Conservation (phyloP, 495 filamentous ascomycete species). For the Podospora comata region DNA sequence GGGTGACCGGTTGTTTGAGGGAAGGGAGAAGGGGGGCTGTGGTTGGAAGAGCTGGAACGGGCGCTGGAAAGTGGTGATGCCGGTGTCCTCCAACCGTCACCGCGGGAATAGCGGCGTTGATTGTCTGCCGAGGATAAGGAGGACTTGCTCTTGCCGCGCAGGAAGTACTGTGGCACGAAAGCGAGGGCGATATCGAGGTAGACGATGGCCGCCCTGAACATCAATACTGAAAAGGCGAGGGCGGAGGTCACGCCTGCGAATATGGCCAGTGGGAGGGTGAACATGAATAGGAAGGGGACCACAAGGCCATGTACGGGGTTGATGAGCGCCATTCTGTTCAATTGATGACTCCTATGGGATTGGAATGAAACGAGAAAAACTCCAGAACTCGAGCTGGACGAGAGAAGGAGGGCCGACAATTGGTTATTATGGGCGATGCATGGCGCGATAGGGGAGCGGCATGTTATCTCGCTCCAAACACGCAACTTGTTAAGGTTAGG, state of each 20-base stretch:
- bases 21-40: conserved; percentile 20
- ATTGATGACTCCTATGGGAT: not conserved
- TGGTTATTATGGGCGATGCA: not conserved
- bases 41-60: conserved; percentile 13
- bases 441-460: not conserved
- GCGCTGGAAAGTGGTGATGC: conserved; percentile 5
- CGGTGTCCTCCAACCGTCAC: conserved; percentile 7
- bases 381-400: not conserved
- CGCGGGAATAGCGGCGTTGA: conserved; percentile 2
- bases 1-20: conserved; percentile 11
- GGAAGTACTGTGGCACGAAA: conserved; percentile 57
- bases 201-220: conserved; percentile 61
- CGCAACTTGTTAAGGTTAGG: not conserved
- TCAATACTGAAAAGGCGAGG: conserved; percentile 62
- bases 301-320: conserved; percentile 52
- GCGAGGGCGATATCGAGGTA: conserved; percentile 66
- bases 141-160: conserved; percentile 28
- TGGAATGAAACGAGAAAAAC: not conserved
- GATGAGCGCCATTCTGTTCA: conserved; percentile 40
- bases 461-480: conserved; percentile 1
- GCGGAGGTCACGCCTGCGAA: conserved; percentile 67
- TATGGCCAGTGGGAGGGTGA: conserved; percentile 66
- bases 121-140: not conserved
- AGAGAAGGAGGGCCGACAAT: not conserved
- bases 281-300: conserved; percentile 60